Base-by-base conservation (phyloP, 148 eudicot species). In the Rheum nobile region DNA sequence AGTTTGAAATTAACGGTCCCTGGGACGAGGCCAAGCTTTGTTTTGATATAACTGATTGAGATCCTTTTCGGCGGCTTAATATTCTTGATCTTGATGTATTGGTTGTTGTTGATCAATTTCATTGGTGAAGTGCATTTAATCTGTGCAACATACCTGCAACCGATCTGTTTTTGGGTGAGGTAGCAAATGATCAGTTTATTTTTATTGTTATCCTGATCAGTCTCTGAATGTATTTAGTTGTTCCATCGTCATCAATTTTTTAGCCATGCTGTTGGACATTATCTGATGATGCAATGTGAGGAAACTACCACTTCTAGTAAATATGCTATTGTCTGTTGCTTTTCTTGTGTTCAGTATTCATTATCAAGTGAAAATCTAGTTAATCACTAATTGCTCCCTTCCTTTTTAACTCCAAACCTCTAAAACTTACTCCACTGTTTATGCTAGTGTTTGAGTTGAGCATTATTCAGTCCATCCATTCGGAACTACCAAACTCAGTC, bases 21-120 rank as follows among this genome's bases (percentile, higher is more conserved):
- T 89, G 97, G 97, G 98, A 91, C 77, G 98, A 93, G 83, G 97
- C 98, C 71, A 91, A 91, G 80, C 91, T 93, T 42, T 93, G 97
- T 81, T 91, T 93, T 72, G 84, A 91, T 72, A 83, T 89, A 59
- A 89, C 86, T 32, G 95, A 91, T 46, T 93, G 80, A 89, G 21
- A 41, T 39, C 9, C 39, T 34, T 10, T 65, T 50, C 26, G 4
- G 70, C n/a, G n/a, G 54, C 54, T 48, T 17, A 48, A 48, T n/a
- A 7, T 16, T 19, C 21, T 48, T 48, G 21, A 48, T 48, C 54
- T 48, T 48, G 54, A n/a, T n/a, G 14, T 3, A 3, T 48, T 17
- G 4, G 54, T 16, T 6, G n/a, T n/a, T n/a, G n/a, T n/a, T n/a
- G n/a, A n/a, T n/a, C n/a, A n/a, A n/a, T n/a, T n/a, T n/a, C n/a